A percentile compares a stretch with the other conserved stretches of the same genome.
These are phyloP conservation scores for Aureobasidium sp. DNA, from an alignment of 2,329 filamentous ascomycete species.

Conservation along the genomic window DNA sequence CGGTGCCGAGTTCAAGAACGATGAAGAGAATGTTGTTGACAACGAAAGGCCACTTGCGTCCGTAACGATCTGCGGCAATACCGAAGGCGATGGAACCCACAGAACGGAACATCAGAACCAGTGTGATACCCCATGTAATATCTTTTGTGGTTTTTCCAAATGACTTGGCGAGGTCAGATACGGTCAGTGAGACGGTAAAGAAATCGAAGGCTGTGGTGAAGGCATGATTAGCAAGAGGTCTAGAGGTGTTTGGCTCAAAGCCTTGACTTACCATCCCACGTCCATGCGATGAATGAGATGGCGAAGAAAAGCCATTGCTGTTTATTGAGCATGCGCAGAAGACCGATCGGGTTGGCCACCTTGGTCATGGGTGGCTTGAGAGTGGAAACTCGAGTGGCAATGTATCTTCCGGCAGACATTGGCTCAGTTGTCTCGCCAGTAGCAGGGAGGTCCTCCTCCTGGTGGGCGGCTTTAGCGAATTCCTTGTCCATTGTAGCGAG, in stretches of 20 bases:
- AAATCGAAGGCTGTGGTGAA: slow-evolving; percentile 12
- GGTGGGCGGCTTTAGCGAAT: neutral
- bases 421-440: slow-evolving; percentile 19
- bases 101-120: slow-evolving; percentile 34
- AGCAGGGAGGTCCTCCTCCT: neutral
- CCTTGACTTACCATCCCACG: slow-evolving; percentile 26
- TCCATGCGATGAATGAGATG: slow-evolving; percentile 17
- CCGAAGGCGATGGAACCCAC: slow-evolving; percentile 28
- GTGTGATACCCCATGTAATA: slow-evolving; percentile 48
- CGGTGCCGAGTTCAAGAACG: slow-evolving; percentile 31
- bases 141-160: slow-evolving; percentile 48
- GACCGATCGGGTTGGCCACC: slow-evolving; percentile 42
- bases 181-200: slow-evolving; percentile 50
- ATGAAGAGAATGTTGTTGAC: slow-evolving; percentile 31
- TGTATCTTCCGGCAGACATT: slow-evolving; percentile 41
- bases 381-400: slow-evolving; percentile 46
- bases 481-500: slow-evolving; percentile 8
- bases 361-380: slow-evolving; percentile 50
- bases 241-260: too few relatives aligned
- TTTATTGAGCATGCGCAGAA: slow-evolving; percentile 41
- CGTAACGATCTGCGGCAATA: slow-evolving; percentile 25
- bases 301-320: slow-evolving; percentile 53
- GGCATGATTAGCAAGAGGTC: neutral
- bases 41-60: slow-evolving; percentile 31
- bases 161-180: slow-evolving; percentile 42